These are phyloP conservation scores for Zizania palustris DNA, from an alignment of 202 grass and related monocot genomes.

Conservation along the genomic window DNA sequence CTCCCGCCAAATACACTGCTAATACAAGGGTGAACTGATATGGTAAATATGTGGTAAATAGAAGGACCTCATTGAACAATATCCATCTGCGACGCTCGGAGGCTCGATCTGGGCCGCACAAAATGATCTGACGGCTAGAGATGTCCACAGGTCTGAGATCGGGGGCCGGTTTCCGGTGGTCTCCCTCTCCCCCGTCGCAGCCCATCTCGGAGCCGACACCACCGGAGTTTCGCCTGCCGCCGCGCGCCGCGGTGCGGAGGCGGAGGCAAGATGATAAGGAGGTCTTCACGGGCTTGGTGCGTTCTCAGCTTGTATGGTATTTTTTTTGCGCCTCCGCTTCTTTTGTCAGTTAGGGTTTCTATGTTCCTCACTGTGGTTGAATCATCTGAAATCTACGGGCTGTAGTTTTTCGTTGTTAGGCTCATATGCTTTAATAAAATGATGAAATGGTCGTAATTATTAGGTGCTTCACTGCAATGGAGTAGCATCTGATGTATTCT, in stretches of 20 bases:
- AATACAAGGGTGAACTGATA: no score
- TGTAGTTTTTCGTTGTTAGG: not conserved
- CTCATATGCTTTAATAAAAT: not conserved
- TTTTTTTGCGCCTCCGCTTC: not conserved
- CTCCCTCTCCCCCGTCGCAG: not conserved
- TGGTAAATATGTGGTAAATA: no score
- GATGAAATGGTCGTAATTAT: not conserved
- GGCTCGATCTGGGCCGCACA: not conserved
- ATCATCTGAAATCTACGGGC: not conserved
- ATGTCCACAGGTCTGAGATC: not conserved
- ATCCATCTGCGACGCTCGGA: not conserved
- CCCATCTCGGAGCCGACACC: not conserved
- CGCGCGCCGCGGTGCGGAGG: not conserved
- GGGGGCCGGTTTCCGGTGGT: not conserved
- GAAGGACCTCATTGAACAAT: no score
- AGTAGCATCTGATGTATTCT: not conserved
- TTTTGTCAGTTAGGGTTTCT: not conserved
- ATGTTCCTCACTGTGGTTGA: not conserved
- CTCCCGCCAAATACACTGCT: no score
- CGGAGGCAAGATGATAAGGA: not conserved
- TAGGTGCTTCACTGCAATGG: not conserved
- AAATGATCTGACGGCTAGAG: not conserved
- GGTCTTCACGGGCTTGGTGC: not conserved
- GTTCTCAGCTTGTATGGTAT: not conserved
- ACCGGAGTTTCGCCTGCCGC: not conserved